These are phyloP conservation scores for Pseudogymnoascus pannorum DNA, from an alignment of 2,329 filamentous ascomycete species.

Conservation along the genomic window DNA sequence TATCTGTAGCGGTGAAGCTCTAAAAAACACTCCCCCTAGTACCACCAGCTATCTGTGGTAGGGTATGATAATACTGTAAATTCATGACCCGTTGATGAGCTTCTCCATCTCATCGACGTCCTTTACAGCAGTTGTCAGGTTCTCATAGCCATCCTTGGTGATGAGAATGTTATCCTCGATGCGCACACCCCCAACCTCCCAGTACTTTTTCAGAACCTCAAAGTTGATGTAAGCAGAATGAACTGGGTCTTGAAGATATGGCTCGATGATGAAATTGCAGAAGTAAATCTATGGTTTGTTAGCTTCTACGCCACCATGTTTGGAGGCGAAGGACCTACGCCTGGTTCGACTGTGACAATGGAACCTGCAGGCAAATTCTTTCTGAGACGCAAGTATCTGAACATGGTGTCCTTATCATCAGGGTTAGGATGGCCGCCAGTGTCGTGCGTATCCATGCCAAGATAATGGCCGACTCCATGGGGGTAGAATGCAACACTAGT, in stretches of 20 bases:
- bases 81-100: constrained; percentile 20
- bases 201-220: constrained; percentile 67
- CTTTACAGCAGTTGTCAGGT: constrained; percentile 66
- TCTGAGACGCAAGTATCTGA: constrained; percentile 76
- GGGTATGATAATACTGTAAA: background rate
- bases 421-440: constrained; percentile 73
- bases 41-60: background rate
- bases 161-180: constrained; percentile 69
- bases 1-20: background rate
- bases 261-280: constrained; percentile 78
- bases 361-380: constrained; percentile 67
- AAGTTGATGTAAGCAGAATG: constrained; percentile 72
- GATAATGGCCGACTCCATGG: constrained; percentile 82
- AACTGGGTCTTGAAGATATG: constrained; percentile 65
- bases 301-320: background rate
- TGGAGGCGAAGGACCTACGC: constrained; percentile 45
- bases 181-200: constrained; percentile 69
- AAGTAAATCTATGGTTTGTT: constrained; percentile 64
- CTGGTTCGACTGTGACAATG: constrained; percentile 92
- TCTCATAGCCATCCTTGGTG: constrained; percentile 60
- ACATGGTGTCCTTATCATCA: constrained; percentile 73
- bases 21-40: background rate
- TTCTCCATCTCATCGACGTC: constrained; percentile 54
- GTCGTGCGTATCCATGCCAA: constrained; percentile 91
- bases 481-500: constrained; percentile 90